Conservation (phyloP, 2,329 filamentous ascomycete genomes). For the Paramyrothecium sp. region DNA sequence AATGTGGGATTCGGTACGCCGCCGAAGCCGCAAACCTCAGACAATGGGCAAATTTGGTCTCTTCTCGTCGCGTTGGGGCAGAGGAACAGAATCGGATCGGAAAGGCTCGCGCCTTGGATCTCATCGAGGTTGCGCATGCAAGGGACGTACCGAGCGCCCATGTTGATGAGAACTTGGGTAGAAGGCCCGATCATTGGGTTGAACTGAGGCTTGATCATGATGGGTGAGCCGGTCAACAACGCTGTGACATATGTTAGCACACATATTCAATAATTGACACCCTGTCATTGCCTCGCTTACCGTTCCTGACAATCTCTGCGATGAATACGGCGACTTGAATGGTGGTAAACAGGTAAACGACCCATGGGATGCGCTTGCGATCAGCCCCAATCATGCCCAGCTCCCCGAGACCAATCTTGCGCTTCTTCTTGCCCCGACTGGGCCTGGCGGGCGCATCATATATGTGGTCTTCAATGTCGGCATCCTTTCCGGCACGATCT, state of each 20-base stretch:
- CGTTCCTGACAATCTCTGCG: conserved; percentile 80
- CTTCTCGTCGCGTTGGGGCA: conserved; percentile 77
- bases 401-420: conserved; percentile 54
- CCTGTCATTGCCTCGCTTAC: conserved; percentile 43
- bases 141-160: conserved; percentile 88
- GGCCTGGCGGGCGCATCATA: conserved; percentile 52
- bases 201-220: conserved; percentile 79
- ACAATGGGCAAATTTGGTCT: conserved; percentile 66
- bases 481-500: conserved; percentile 43
- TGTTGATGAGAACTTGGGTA: conserved; percentile 86
- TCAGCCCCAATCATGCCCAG: conserved; percentile 58
- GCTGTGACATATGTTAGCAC: conserved; percentile 41
- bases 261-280: background rate
- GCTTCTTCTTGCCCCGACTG: conserved; percentile 31
- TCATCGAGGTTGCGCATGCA: conserved; percentile 86
- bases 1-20: conserved; percentile 67
- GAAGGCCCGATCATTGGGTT: conserved; percentile 98
- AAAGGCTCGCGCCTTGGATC: conserved; percentile 52
- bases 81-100: conserved; percentile 61
- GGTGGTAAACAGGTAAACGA: conserved; percentile 76
- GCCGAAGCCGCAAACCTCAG: conserved; percentile 79
- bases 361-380: conserved; percentile 66
- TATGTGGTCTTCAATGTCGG: conserved; percentile 54
- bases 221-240: conserved; percentile 73
- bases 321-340: conserved; percentile 86